Evolutionary conservation across 2,329 filamentous ascomycete species (phyloP).

Genomic region (Cladobotryum protrusum): DNA sequence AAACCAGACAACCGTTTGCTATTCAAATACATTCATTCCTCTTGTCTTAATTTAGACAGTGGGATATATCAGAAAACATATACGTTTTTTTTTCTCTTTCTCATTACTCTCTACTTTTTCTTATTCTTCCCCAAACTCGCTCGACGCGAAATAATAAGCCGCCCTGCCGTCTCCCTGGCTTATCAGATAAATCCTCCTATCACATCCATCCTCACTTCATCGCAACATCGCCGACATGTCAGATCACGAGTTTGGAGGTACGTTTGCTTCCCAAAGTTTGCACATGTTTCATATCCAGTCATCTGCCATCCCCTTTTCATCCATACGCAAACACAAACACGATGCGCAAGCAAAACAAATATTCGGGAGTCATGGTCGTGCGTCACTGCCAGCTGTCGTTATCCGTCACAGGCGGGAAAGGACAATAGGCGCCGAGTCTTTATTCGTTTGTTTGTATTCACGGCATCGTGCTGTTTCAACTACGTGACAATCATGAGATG

Average conservation of each 20-base stretch:
- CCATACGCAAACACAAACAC: not conserved
- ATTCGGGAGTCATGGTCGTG: not conserved
- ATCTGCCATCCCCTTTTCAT: not conserved
- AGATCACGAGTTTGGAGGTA: conserved; percentile 60
- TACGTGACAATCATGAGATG: not conserved
- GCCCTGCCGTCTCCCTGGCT: no score
- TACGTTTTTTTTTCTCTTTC: no score
- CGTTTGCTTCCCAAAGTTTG: not conserved
- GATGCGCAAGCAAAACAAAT: not conserved
- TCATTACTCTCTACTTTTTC: no score
- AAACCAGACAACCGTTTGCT: no score
- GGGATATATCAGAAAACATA: no score
- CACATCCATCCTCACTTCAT: no score
- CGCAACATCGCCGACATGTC: conserved; percentile 44
- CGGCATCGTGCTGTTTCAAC: not conserved
- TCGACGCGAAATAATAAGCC: no score
- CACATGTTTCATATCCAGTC: no score
- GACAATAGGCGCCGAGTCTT: not conserved
- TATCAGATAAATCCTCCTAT: no score
- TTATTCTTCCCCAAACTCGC: no score
- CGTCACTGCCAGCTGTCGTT: conserved; percentile 1
- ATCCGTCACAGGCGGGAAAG: not conserved
- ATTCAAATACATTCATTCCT: no score
- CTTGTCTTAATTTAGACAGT: no score
- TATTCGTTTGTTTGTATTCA: not conserved